A percentile compares a stretch with the other conserved stretches of the same genome.
phyloP scores from a whole-genome alignment of 2,329 filamentous ascomycete species.

The Furcasterigmium furcatum region DNA sequence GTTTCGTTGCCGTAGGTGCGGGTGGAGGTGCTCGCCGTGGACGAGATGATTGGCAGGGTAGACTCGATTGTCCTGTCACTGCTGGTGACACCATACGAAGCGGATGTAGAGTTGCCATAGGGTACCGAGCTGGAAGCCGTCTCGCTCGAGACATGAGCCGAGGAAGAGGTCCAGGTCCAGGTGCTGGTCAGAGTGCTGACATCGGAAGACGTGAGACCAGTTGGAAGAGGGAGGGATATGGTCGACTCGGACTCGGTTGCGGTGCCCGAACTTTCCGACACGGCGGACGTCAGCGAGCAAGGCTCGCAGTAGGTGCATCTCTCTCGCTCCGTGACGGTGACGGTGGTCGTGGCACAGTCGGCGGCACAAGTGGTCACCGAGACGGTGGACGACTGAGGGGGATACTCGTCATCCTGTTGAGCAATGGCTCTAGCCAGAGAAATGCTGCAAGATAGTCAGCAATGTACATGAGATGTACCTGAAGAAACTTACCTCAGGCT shows the following conservation, averaged over 20 bases:
- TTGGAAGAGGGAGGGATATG: conserved; percentile 1
- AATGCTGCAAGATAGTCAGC: conserved; percentile 14
- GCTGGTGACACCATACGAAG: too few species aligned
- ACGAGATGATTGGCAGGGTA: conserved; percentile 1
- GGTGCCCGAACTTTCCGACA: neutral
- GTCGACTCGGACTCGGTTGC: neutral
- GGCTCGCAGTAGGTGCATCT: conserved; percentile 24
- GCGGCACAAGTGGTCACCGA: conserved; percentile 8
- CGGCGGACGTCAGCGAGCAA: conserved; percentile 14
- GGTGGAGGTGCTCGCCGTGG: neutral
- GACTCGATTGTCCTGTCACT: neutral
- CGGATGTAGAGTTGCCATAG: too few species aligned
- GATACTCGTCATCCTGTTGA: conserved; percentile 5
- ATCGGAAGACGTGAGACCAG: neutral
- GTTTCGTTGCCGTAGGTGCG: conserved; percentile 2
- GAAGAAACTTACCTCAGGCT: conserved; percentile 20
- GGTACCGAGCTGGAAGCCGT: too few species aligned
- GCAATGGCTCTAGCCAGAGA: conserved; percentile 17
- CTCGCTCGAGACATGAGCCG: too few species aligned
- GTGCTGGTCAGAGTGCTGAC: neutral
- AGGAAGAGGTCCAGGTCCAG: too few species aligned
- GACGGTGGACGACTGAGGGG: neutral
- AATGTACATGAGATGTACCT: neutral
- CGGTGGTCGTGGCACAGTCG: conserved; percentile 14
- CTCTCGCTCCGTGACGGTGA: conserved; percentile 24